Base-by-base conservation (phyloP, 164 flowering plant species). In the Protea cynaroides region DNA sequence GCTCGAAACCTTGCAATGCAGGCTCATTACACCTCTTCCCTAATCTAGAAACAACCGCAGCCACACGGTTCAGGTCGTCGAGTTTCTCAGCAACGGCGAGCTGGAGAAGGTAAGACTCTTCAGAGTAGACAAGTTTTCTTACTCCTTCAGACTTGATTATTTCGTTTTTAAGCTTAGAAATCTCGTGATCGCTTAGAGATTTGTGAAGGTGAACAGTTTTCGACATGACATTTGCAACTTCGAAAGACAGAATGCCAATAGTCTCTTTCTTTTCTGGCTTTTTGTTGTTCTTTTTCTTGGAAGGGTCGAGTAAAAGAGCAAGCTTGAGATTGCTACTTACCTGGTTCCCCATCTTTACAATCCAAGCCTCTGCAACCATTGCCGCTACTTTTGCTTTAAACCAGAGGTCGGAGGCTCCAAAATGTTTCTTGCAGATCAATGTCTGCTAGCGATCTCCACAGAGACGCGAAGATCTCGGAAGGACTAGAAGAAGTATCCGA, bases 291-390 rank as follows among this genome's bases (percentile, higher is more conserved):
- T 68, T 80, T 29, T 80, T 86, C 70, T 76, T 80, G 7, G 86
- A 70, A 34, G 76, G 69, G 43, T 94, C 92, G 5, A 79, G 65
- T 49, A 71, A 74, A n/a, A 89, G 78, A 22, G 84, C 86, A 59
- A 79, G 76, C 73, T 89, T 89, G 73, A 91, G 88, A 85, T 91
- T 89, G 69, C 74, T 59, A 73, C 96, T 88, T 25, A 91, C 96
- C 78, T 94, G 96, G 73, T 82, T 87, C 17, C 96, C 89, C 89
- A 93, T 81, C 71, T 81, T 85, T 56, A 85, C 61, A 53, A 86
- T 76, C 98, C 98, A 92, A 79, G 87, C 72, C 69, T 90, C 97
- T 17, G 94, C 92, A 62, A 86, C 96, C 98, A 92, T 92, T 63
- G 76, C 83, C 79, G 68, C 73, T 37, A 8, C 25, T 54, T 60